Evolutionary conservation across 108 stramenopile genomes (phyloP), one percentile per base, ranked within the genome.

Genomic region (Skeletonema marinoi): DNA sequence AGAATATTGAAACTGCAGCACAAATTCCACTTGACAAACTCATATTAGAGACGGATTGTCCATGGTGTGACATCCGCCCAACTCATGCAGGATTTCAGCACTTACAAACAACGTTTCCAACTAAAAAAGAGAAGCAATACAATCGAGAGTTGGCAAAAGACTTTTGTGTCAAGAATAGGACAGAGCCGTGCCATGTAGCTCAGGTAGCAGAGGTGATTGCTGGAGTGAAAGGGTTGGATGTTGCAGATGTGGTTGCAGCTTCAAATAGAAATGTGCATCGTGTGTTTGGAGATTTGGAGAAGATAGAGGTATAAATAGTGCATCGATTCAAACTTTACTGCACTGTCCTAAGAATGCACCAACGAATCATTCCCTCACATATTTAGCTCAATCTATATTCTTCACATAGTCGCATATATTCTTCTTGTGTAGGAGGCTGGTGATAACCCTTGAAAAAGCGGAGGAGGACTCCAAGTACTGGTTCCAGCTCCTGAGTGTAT

Each of bases 41-140:
- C 29, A 77, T 99, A 68, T 77, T 98, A 65, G 98, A 99, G 85
- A 99, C 98, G n/a, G 98, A 99, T 78, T 92, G 94, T 64, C 98
- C 98, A 4, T 99, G 96, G 91, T 97, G 97, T 75, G 92, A 87
- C 60, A 85, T 98, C 30, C 85, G 90, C 33, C 67, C 73, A 5
- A 92, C 93, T 7, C 97, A 98, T 77, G 92, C 96, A 11, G 87
- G 95, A 8, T 85, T 50, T 50, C 16, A 83, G 16, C 83, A 83
- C 68, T 76, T 98, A 17, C 56, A 75, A 46, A 96, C 94, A 2
- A 82, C 61, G 9, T 96, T 90, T 71, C 83, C 82, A 10, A 76
- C 81, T 9, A 89, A 88, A 71, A 78, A 91, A 17, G 94, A 97
- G 71, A 96, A 93, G 68, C 91, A 95, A 74, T 94, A 80, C 72